A percentile compares a stretch with the other conserved stretches of the same genome.
These are phyloP conservation scores for Fraxinus platypoda DNA, from an alignment of 305 asterid species.

Conservation along the genomic window DNA sequence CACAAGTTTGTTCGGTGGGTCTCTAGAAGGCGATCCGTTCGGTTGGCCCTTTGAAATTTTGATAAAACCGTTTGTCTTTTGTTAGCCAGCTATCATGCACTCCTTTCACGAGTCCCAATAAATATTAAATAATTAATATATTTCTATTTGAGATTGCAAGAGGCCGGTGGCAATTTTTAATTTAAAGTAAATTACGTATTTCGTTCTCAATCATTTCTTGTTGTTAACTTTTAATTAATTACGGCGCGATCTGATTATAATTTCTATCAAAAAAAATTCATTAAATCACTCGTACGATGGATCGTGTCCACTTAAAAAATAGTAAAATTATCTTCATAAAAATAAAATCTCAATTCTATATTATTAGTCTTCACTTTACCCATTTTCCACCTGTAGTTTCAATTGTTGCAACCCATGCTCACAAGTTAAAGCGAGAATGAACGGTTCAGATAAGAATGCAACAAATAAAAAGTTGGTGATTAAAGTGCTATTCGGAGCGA, in stretches of 20 bases:
- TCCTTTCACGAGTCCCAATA: slow-evolving; percentile 35
- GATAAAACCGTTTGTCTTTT: slow-evolving; percentile 18
- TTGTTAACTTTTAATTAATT: background rate
- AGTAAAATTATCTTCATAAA: background rate
- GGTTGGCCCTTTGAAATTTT: slow-evolving; percentile 41
- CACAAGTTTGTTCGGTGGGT: slow-evolving; percentile 44
- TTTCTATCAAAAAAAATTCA: background rate
- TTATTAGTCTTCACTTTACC: no score
- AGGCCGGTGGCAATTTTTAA: background rate
- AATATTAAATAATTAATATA: background rate
- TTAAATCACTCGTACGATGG: no score
- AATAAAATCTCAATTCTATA: background rate
- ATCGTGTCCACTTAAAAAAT: no score
- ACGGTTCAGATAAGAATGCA: no score
- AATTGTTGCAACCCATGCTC: no score
- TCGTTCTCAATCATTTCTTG: background rate
- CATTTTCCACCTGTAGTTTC: no score
- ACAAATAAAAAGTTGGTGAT: no score
- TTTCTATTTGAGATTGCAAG: background rate
- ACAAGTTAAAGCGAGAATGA: no score
- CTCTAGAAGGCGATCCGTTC: slow-evolving; percentile 40
- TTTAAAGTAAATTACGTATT: background rate
- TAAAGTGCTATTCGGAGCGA: no score
- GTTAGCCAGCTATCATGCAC: slow-evolving; percentile 62
- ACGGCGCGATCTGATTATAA: background rate